phyloP scores from a whole-genome alignment of 2,329 filamentous ascomycete species.

The Calycina herbarum region DNA sequence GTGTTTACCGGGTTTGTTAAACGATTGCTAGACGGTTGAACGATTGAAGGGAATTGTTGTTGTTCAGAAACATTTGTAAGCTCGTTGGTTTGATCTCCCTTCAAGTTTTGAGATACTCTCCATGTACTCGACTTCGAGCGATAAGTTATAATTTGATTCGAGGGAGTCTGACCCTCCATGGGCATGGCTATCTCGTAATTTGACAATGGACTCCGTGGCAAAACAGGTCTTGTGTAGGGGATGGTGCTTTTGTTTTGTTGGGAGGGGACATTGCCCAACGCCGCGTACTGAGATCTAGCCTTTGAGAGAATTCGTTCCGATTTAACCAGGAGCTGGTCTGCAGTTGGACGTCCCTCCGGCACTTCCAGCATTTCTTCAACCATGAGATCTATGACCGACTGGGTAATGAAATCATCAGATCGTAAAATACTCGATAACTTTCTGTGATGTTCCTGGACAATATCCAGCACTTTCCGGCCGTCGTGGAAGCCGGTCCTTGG shows the following conservation, averaged over 20 bases:
- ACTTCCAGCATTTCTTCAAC: constrained; percentile 19
- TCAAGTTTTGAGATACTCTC: neutral
- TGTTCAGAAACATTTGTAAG: neutral
- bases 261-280: neutral
- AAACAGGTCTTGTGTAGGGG: neutral
- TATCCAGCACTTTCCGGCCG: constrained; percentile 29
- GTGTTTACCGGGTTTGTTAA: neutral
- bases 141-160: neutral
- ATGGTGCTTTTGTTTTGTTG: neutral
- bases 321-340: constrained; percentile 3
- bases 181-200: neutral
- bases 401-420: constrained; percentile 20
- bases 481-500: constrained; percentile 37
- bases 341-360: constrained; percentile 12
- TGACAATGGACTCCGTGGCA: neutral
- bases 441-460: constrained; percentile 29
- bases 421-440: constrained; percentile 15
- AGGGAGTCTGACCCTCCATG: neutral
- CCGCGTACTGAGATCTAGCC: neutral
- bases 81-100: neutral
- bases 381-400: constrained; percentile 15
- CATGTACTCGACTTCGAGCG: neutral
- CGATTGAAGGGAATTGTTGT: neutral
- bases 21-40: neutral
- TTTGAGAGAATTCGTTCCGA: constrained; percentile 5